These are phyloP conservation scores for Annulohypoxylon maeteangense DNA, from an alignment of 495 filamentous ascomycete species.

Conservation along the genomic window DNA sequence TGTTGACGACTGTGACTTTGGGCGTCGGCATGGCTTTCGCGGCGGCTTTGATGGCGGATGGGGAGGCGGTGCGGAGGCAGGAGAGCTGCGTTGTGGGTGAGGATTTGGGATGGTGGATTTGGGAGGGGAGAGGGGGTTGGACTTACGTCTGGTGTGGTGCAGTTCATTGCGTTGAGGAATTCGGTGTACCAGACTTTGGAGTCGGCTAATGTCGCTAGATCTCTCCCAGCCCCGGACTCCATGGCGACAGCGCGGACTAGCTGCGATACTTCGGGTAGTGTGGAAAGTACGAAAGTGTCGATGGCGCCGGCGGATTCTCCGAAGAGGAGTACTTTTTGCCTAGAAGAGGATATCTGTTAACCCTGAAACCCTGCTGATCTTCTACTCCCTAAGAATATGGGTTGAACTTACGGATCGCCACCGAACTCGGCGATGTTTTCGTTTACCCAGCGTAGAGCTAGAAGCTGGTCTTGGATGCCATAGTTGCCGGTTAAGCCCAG, in stretches of 20 bases:
- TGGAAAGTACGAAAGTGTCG: slow-evolving; percentile 47
- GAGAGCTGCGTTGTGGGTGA: slow-evolving; percentile 14
- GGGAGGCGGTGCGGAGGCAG: slow-evolving; percentile 27
- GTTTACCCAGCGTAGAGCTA: slow-evolving; percentile 62
- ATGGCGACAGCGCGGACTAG: slow-evolving; percentile 50
- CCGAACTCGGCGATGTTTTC: slow-evolving; percentile 67
- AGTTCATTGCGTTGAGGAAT: slow-evolving; percentile 46
- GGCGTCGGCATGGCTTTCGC: slow-evolving; percentile 16
- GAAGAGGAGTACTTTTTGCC: slow-evolving; percentile 53
- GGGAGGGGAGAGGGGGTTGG: too few relatives aligned
- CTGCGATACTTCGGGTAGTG: slow-evolving; percentile 49
- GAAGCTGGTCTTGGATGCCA: slow-evolving; percentile 64
- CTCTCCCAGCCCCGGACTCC: slow-evolving; percentile 51
- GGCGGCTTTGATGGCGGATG: slow-evolving; percentile 5
- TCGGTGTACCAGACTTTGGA: slow-evolving; percentile 31
- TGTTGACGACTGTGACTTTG: slow-evolving; percentile 14
- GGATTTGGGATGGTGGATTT: background rate
- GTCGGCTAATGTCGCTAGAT: slow-evolving; percentile 35
- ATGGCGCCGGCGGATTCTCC: slow-evolving; percentile 56
- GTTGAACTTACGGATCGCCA: slow-evolving; percentile 57
- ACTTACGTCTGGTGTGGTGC: slow-evolving; percentile 41
- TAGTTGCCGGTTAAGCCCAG: slow-evolving; percentile 51
- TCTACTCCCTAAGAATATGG: slow-evolving; percentile 13
- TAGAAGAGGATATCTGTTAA: slow-evolving; percentile 28
- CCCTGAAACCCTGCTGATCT: slow-evolving; percentile 41